Conservation (phyloP, 352 stramenopile genomes). For the Pythium vanterpoolii region DNA sequence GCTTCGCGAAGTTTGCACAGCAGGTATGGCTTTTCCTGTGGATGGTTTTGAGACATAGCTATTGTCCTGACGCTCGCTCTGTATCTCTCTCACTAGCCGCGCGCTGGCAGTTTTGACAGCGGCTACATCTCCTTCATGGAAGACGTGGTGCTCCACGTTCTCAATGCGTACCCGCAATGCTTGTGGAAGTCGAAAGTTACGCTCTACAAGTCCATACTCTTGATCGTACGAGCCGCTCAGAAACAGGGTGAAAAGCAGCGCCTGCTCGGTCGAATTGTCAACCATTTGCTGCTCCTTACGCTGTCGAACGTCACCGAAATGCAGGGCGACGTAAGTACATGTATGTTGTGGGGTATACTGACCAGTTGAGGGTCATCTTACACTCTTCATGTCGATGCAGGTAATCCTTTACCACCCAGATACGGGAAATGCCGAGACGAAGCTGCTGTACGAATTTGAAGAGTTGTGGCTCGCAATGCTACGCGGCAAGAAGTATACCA, state of each 20-base stretch:
- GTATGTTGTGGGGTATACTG: background rate
- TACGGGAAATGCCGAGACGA: slow-evolving; percentile 63
- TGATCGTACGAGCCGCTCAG: slow-evolving; percentile 39
- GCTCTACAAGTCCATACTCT: slow-evolving; percentile 50
- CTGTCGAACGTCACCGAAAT: slow-evolving; percentile 59
- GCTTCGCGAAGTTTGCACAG: slow-evolving; percentile 47
- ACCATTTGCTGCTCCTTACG: slow-evolving; percentile 58
- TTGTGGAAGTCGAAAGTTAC: slow-evolving; percentile 55
- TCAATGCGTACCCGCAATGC: slow-evolving; percentile 60
- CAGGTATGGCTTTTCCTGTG: slow-evolving; percentile 27
- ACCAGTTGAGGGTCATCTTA: background rate
- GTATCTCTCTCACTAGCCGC: background rate
- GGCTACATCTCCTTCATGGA: slow-evolving; percentile 51
- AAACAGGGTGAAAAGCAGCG: slow-evolving; percentile 34
- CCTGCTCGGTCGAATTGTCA: slow-evolving; percentile 49
- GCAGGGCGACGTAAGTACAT: slow-evolving; percentile 34
- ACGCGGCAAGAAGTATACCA: slow-evolving; percentile 16
- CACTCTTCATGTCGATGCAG: slow-evolving; percentile 16
- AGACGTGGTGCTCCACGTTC: slow-evolving; percentile 54
- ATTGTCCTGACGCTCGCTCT: slow-evolving; percentile 5
- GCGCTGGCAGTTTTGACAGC: slow-evolving; percentile 31
- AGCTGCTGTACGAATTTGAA: slow-evolving; percentile 77
- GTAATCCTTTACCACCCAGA: slow-evolving; percentile 70
- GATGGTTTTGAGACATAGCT: background rate
- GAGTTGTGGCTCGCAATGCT: slow-evolving; percentile 63